phyloP scores from a whole-genome alignment of 495 filamentous ascomycete species.

The Xeromyces bisporus region DNA sequence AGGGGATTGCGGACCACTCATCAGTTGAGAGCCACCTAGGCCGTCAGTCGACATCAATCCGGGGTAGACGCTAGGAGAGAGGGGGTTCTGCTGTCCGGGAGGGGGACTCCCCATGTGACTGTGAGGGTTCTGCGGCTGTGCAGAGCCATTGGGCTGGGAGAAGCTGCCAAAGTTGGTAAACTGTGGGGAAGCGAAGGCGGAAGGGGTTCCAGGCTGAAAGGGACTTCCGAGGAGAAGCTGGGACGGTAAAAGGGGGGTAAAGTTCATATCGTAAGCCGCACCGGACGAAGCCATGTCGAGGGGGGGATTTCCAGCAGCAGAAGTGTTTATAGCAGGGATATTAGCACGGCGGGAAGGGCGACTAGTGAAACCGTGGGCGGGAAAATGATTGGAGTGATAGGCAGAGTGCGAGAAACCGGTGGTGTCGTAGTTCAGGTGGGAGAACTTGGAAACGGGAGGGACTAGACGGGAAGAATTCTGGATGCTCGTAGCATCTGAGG shows the following conservation, averaged over 20 bases:
- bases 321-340: conserved; percentile 86
- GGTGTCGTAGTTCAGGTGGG: conserved; percentile 45
- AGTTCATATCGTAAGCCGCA: conserved; percentile 92
- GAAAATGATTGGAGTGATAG: conserved; percentile 59
- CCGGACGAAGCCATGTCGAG: conserved; percentile 75
- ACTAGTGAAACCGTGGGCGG: conserved; percentile 56
- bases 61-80: conserved; percentile 62
- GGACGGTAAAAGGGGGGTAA: conserved; percentile 86
- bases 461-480: conserved; percentile 34
- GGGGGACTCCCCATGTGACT: conserved; percentile 39
- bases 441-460: conserved; percentile 52
- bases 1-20: conserved; percentile 74
- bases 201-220: conserved; percentile 87
- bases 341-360: conserved; percentile 68
- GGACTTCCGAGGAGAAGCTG: conserved; percentile 89
- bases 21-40: conserved; percentile 50
- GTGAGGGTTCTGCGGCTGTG: conserved; percentile 39
- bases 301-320: conserved; percentile 35
- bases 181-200: conserved; percentile 75
- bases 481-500: conserved; percentile 45
- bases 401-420: conserved; percentile 86
- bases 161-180: conserved; percentile 73
- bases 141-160: conserved; percentile 46
- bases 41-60: conserved; percentile 60
- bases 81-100: conserved; percentile 43